Conservation (phyloP, 305 asterid species). For the Striga hermonthica region DNA sequence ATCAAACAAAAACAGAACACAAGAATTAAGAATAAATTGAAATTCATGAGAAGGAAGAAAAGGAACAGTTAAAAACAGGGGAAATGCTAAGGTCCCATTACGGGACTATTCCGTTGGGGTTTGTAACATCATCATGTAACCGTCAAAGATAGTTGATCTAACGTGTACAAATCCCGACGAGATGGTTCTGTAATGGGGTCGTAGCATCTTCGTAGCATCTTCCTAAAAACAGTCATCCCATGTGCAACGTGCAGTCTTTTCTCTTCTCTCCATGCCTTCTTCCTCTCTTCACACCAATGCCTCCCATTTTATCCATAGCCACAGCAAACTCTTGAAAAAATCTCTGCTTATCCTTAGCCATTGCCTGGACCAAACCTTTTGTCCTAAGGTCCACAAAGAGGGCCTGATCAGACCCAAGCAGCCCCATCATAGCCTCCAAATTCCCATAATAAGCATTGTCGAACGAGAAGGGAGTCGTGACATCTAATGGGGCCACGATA, state of each 20-base stretch:
- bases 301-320: constrained; percentile 94
- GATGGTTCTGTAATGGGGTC: too few relatives aligned
- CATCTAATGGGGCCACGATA: constrained; percentile 85
- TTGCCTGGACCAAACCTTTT: constrained; percentile 56
- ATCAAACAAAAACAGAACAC: too few relatives aligned
- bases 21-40: too few relatives aligned
- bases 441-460: constrained; percentile 90
- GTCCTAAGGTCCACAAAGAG: constrained; percentile 74
- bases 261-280: constrained; percentile 73
- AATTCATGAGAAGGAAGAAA: too few relatives aligned
- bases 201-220: too few relatives aligned
- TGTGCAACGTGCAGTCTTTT: constrained; percentile 56
- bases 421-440: constrained; percentile 68
- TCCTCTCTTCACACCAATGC: constrained; percentile 86
- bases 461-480: constrained; percentile 79
- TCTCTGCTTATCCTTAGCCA: constrained; percentile 69
- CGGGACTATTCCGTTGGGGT: too few relatives aligned
- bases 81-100: too few relatives aligned
- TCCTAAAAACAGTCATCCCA: constrained; percentile 26
- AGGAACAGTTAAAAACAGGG: too few relatives aligned
- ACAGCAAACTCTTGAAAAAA: constrained; percentile 62
- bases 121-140: too few relatives aligned
- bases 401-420: constrained; percentile 73
- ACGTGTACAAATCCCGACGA: too few relatives aligned
- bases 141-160: too few relatives aligned